Base-by-base conservation (phyloP, 1,139 yeast species). In the Lipomyces yarrowii region DNA sequence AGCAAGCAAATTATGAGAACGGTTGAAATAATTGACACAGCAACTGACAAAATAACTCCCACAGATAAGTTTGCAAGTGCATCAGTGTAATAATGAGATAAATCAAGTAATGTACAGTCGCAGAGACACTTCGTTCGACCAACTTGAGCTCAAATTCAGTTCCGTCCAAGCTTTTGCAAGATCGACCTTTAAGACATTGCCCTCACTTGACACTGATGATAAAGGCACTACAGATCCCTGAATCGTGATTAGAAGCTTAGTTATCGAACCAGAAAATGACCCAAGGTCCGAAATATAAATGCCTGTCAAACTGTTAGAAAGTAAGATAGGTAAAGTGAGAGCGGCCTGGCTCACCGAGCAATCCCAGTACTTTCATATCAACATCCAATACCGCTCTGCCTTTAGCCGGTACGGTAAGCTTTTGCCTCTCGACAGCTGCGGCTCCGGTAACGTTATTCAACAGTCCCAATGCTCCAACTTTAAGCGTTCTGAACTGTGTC, bases 381-480 rank as follows among this genome's bases (percentile, higher is more conserved):
- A 70, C 65, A 26, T 61, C 68, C 8, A 70, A 67, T 6, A 67
- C 59, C 15, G 74, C 74, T n/a, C 72, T 68, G 39, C 69, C 69
- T 3, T 55, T 53, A 8, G 51, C 7, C 1, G 69, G 69, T 2
- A 67, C 69, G 11, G 63, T 67, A 8, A 67, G 35, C 51, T 56
- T 54, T 37, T 67, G 69, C 6, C 69, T n/a, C 60, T 55, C 66
- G 23, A 67, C 59, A 3, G 63, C 67, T 4, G 69, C 69, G 13
- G 65, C 68, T 1, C 69, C 69, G 26, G 65, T 62, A 26, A 72
- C 65, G 56, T 72, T 70, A 39, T 71, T 67, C 5, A 70, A 32
- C 32, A 74, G 63, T 2, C 76, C 76, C 39, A 74, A 53, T 0
- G 71, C 67, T 6, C 74, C 75, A 32, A 72, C 55, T 54, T 66